Evolutionary conservation across 345 rosid genomes (phyloP).

Genomic region (Gossypium raimondii): DNA sequence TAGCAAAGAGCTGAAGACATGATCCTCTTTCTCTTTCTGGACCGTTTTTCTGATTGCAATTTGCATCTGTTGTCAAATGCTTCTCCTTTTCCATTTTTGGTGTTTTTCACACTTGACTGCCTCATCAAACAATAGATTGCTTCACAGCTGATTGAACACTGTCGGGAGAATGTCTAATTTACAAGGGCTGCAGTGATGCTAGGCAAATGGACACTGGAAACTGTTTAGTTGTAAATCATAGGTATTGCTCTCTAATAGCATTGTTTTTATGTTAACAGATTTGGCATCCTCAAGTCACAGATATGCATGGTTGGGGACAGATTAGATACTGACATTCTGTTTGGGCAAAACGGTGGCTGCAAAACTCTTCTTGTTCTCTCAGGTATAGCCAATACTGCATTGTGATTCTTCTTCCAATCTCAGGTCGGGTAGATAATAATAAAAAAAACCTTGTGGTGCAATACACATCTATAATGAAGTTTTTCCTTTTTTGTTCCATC

Average conservation of each 20-base stretch:
- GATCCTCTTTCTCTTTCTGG: neutral
- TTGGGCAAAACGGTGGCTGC: slow-evolving; percentile 90
- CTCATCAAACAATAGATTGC: neutral
- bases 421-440: neutral
- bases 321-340: slow-evolving; percentile 86
- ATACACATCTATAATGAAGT: neutral
- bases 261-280: slow-evolving; percentile 38
- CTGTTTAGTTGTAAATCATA: neutral
- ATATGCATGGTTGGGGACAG: slow-evolving; percentile 99
- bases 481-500: neutral
- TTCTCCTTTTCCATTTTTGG: neutral
- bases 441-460: neutral
- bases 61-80: neutral
- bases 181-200: neutral
- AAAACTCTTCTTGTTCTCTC: slow-evolving; percentile 96
- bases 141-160: neutral
- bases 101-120: neutral
- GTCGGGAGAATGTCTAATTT: neutral
- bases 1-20: too few relatives aligned
- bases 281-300: slow-evolving; percentile 75
- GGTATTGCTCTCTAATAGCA: neutral
- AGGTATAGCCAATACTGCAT: slow-evolving; percentile 32
- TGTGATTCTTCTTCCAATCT: neutral
- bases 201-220: neutral
- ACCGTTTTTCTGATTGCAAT: neutral